Conservation (phyloP, 108 stramenopile genomes). For the Pseudonitzschia delicatissima region DNA sequence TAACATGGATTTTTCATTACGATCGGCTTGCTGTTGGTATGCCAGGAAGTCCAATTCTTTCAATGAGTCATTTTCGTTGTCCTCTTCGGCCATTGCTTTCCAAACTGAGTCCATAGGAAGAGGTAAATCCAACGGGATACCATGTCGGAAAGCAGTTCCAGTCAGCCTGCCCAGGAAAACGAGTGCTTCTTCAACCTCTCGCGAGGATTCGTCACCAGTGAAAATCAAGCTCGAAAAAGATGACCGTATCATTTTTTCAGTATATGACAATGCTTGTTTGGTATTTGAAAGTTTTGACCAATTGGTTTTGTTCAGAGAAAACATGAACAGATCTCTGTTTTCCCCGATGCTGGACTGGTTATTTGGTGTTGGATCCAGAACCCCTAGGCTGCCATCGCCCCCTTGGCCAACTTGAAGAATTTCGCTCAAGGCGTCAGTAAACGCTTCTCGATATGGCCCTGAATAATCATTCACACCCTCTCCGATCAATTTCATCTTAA, state of each 20-base stretch:
- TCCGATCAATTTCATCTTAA: conserved; percentile 96
- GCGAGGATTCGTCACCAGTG: conserved; percentile 46
- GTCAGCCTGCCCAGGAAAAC: conserved; percentile 90
- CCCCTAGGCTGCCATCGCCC: conserved; percentile 60
- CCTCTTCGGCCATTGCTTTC: conserved; percentile 67
- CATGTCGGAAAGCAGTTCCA: conserved; percentile 89
- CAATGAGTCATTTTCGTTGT: conserved; percentile 25
- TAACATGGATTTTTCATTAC: conserved; percentile 12
- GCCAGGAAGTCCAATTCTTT: conserved; percentile 73
- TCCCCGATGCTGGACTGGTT: conserved; percentile 68
- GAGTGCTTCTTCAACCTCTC: conserved; percentile 72
- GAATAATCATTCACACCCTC: conserved; percentile 99
- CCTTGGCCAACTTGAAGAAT: conserved; percentile 48
- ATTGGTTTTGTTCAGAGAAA: conserved; percentile 42
- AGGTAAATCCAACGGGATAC: conserved; percentile 82
- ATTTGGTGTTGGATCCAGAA: conserved; percentile 82
- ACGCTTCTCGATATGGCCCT: conserved; percentile 95
- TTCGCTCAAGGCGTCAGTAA: conserved; percentile 90
- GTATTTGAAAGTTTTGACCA: not conserved
- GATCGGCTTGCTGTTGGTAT: conserved; percentile 25
- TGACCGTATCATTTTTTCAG: conserved; percentile 54
- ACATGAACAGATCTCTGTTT: conserved; percentile 70
- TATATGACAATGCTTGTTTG: conserved; percentile 23
- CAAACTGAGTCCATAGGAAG: conserved; percentile 75
- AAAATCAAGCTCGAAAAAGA: conserved; percentile 56